Evolutionary conservation across 306 rosid species (phyloP), one percentile per base, ranked within the genome.

Genomic region (Gleditsia sinensis): DNA sequence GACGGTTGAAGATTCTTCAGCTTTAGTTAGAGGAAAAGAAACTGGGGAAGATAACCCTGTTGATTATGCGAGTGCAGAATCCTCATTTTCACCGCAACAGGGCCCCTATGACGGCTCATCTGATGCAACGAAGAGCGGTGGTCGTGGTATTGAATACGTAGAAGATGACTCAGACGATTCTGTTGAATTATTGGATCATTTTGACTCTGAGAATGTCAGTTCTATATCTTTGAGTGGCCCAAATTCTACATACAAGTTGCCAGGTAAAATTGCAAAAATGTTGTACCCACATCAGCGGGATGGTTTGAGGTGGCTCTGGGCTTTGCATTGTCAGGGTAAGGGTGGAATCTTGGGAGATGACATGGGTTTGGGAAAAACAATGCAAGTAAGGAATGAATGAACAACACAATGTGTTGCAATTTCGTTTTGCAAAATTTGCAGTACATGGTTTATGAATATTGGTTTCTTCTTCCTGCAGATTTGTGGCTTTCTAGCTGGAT

Each of bases 331-430:
- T 71, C 87, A 71, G 75, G 91, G 93, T 11, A 93, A 93, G 83
- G 97, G 98, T 70, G 98, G 98, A 77, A 88, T 93, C 56, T 85
- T 93, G 82, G 98, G 98, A 13, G 98, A 93, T 85, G 98, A 93
- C 78, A 93, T 91, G 98, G 98, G 98, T 48, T 67, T 93, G 81
- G 98, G 98, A 6, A 93, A 93, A 85, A 93, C 98, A 17, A 93
- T 91, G 98, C 98, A 93, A 93, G 98, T 91, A 89, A 69, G 45
- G 62, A 74, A 78, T 21, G 62, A 74, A 78, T 21, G 45, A 63
- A 42, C 24, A 30, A 40, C 16, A 20, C 60, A 45, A 60, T 57
- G 16, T 25, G 42, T 32, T 6, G 56, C 57, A 16, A 23, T 25
- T 42, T 21, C 78, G 24, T 57, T 80, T 58, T 28, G 68, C 48